phyloP scores from a whole-genome alignment of 495 filamentous ascomycete genomes.

The Xylaria sp. region DNA sequence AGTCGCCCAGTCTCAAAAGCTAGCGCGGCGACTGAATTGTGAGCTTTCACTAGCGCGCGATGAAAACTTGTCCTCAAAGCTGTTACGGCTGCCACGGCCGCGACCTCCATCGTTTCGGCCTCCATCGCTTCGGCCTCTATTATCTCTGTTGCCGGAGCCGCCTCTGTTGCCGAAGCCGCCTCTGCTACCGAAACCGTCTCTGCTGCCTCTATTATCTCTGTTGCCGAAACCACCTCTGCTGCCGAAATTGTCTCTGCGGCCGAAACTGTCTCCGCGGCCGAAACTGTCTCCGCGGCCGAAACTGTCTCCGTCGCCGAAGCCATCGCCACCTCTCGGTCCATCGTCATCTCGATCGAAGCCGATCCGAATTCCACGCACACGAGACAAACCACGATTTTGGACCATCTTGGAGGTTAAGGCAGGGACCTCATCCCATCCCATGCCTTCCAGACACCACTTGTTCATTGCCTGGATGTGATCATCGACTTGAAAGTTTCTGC shows the following conservation, averaged over 20 bases:
- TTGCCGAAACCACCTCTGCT: constrained; percentile 14
- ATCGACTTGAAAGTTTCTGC: constrained; percentile 36
- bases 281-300: neutral
- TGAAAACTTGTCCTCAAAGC: constrained; percentile 6
- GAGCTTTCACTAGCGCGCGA: neutral
- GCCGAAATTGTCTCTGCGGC: neutral
- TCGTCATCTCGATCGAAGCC: constrained; percentile 38
- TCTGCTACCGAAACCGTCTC: constrained; percentile 1
- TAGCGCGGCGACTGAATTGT: neutral
- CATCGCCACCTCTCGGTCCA: neutral
- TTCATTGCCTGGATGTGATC: constrained; percentile 64
- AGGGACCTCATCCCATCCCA: constrained; percentile 67
- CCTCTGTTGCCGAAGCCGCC: constrained; percentile 24
- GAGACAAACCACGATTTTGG: constrained; percentile 53
- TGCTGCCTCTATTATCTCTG: constrained; percentile 3
- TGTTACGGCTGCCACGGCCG: constrained; percentile 29
- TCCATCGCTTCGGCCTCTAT: constrained; percentile 13
- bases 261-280: neutral
- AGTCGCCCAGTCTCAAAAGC: constrained; percentile 8
- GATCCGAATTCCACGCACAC: constrained; percentile 55
- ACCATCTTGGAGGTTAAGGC: constrained; percentile 51
- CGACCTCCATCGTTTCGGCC: constrained; percentile 22
- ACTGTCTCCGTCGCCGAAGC: neutral
- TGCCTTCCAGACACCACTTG: constrained; percentile 64
- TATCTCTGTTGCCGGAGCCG: constrained; percentile 28